Evolutionary conservation across 2,329 filamentous ascomycete genomes (phyloP).

Genomic region (Ophiostoma fasciatum): DNA sequence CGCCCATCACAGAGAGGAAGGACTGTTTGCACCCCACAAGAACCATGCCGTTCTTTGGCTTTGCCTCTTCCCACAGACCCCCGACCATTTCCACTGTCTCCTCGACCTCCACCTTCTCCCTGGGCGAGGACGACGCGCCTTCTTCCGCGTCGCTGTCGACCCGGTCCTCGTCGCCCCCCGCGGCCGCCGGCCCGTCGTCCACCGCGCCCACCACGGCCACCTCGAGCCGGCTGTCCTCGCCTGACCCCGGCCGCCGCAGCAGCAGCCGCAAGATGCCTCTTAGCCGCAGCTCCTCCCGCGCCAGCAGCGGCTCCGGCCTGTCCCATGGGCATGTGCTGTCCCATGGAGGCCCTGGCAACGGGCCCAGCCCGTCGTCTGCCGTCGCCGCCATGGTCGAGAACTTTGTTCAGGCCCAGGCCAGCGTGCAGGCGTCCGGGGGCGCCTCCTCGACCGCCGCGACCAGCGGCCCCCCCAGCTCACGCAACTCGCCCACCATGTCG

Average conservation of each 20-base stretch:
- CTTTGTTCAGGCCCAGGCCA: slow-evolving; percentile 1
- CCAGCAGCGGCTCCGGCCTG: background rate
- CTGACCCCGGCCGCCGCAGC: too few relatives aligned
- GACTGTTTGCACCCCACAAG: too few relatives aligned
- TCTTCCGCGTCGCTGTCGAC: background rate
- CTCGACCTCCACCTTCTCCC: slow-evolving; percentile 2
- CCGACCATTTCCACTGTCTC: background rate
- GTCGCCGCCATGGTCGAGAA: background rate
- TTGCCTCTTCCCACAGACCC: background rate
- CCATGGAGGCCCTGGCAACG: too few relatives aligned
- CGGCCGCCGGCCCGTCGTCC: too few relatives aligned
- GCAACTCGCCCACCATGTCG: slow-evolving; percentile 42
- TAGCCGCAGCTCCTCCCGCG: slow-evolving; percentile 5
- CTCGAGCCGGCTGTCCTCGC: slow-evolving; percentile 1
- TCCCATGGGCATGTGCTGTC: too few relatives aligned
- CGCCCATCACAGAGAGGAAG: too few relatives aligned
- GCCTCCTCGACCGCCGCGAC: too few relatives aligned
- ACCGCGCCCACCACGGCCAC: too few relatives aligned
- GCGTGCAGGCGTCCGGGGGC: background rate
- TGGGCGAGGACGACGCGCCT: slow-evolving; percentile 3
- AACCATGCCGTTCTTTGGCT: slow-evolving; percentile 5
- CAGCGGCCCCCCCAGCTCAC: too few relatives aligned
- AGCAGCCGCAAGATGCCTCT: slow-evolving; percentile 3
- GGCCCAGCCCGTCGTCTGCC: background rate
- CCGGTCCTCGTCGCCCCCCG: slow-evolving; percentile 4